Conservation (phyloP, 164 flowering plant species). For the Sextonia rubra region DNA sequence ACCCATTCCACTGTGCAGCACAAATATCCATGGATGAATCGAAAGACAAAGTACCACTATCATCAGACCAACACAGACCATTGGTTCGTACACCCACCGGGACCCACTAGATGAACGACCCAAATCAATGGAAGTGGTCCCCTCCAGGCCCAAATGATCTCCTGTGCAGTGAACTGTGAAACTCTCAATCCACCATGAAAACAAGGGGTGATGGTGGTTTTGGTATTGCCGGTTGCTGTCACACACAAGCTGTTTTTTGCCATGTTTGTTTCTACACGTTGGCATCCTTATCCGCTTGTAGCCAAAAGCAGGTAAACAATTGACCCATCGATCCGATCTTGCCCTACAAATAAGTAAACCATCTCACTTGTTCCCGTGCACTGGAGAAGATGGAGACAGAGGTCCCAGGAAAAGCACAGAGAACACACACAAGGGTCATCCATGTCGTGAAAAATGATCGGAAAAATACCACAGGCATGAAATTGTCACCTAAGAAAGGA, state of each 20-base stretch:
- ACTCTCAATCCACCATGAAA: too few relatives aligned
- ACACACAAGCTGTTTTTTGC: neutral
- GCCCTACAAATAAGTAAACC: neutral
- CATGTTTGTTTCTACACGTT: conserved; percentile 1
- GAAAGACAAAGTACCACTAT: too few relatives aligned
- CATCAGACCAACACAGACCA: too few relatives aligned
- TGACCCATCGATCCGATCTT: neutral
- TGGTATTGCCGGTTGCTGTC: neutral
- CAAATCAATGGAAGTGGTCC: too few relatives aligned
- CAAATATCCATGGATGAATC: too few relatives aligned
- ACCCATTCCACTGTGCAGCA: too few relatives aligned
- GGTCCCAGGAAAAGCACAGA: conserved; percentile 24
- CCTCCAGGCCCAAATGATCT: too few relatives aligned
- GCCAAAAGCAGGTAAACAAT: neutral
- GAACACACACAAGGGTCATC: conserved; percentile 17
- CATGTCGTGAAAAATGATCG: conserved; percentile 42
- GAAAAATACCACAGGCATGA: conserved; percentile 48
- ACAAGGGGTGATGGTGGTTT: too few relatives aligned
- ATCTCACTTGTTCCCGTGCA: neutral
- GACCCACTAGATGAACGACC: too few relatives aligned
- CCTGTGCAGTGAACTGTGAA: too few relatives aligned
- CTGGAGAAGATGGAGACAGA: conserved; percentile 22
- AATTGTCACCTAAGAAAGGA: conserved; percentile 61
- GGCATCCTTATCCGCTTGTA: conserved; percentile 1
- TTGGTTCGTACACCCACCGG: too few relatives aligned